phyloP scores from a whole-genome alignment of 345 rosid species.

The Salix viminalis region DNA sequence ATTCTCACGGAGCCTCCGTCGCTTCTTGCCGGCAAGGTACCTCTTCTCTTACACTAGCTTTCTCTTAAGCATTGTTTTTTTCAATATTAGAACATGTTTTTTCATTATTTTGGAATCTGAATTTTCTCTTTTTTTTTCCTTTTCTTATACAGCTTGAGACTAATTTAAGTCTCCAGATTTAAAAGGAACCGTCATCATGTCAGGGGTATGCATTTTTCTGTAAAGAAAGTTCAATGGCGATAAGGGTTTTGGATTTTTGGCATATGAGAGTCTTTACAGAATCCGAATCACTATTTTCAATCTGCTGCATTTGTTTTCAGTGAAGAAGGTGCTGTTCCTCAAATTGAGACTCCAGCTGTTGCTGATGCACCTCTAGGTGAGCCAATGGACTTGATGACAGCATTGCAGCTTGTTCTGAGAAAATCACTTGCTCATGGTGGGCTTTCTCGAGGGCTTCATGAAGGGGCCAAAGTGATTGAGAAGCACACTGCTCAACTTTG shows the following conservation, averaged over 20 bases:
- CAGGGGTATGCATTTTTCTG: not conserved
- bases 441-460: conserved; percentile 69
- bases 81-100: not conserved
- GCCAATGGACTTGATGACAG: conserved; percentile 72
- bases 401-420: conserved; percentile 68
- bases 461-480: conserved; percentile 72
- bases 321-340: conserved; percentile 54
- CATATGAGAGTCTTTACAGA: not conserved
- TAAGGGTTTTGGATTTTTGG: not conserved
- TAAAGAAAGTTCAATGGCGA: not conserved
- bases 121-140: not conserved
- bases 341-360: conserved; percentile 25
- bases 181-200: not conserved
- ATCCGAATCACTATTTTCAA: not conserved
- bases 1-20: not conserved
- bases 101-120: not conserved
- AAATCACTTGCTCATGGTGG: conserved; percentile 71
- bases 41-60: not conserved
- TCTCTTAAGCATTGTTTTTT: not conserved
- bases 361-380: conserved; percentile 41
- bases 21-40: not conserved
- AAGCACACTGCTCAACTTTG: conserved; percentile 69
- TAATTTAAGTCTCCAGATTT: not conserved
- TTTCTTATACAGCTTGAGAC: not conserved
- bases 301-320: conserved; percentile 24